Evolutionary conservation across 1,139 yeast species (phyloP).

Genomic region (Taphrina confusa): DNA sequence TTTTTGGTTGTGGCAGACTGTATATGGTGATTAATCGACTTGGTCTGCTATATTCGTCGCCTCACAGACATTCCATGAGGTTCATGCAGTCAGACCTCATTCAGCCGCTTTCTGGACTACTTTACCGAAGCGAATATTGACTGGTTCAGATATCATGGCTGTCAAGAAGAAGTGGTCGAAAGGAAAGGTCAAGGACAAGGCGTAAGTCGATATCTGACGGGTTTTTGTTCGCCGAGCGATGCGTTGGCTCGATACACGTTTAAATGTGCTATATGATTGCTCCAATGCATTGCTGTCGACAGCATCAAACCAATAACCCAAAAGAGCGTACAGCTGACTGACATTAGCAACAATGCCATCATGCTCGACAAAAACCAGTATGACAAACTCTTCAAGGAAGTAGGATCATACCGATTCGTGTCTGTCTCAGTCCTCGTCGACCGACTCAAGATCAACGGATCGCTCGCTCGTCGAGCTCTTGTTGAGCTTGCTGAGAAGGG

Average conservation of each 20-base stretch:
- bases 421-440: conserved; percentile 98
- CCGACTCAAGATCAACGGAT: conserved; percentile 99
- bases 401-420: conserved; percentile 97
- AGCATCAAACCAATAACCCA: no score
- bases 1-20: no score
- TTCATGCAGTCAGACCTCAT: no score
- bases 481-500: conserved; percentile 95
- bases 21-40: no score
- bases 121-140: neutral
- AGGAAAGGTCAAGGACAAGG: conserved; percentile 99
- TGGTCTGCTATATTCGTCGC: no score
- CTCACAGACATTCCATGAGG: no score
- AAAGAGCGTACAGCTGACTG: no score
- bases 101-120: no score
- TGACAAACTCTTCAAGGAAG: conserved; percentile 99
- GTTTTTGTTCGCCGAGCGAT: no score
- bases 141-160: conserved; percentile 26
- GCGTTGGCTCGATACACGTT: no score
- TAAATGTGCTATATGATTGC: no score
- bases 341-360: conserved; percentile 69
- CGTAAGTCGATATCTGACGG: conserved; percentile 53
- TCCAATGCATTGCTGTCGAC: no score
- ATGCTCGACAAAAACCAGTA: conserved; percentile 96
- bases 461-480: conserved; percentile 97
- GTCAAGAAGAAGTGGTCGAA: conserved; percentile 94